Evolutionary conservation across 306 rosid genomes (phyloP), one percentile per base, ranked within the genome.

Genomic region (Citrullus colocynthis): DNA sequence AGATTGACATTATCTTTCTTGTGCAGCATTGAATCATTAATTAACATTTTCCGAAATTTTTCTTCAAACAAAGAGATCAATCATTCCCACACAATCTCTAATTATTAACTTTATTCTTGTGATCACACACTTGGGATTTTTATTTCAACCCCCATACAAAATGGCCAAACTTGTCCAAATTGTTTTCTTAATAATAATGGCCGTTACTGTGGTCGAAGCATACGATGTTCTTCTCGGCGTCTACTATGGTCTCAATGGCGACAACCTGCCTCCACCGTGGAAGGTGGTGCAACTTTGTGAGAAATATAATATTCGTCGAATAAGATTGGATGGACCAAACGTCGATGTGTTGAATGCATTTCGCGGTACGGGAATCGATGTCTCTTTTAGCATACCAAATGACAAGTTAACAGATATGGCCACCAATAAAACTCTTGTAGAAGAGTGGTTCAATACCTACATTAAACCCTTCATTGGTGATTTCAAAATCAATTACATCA

Each of bases 371-470:
- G 4, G 28, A 4, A 66, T 85, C 34, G 59, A 24, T 1, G 32
- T 80, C 52, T 30, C 78, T 1, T 24, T 87, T 0, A 84, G 83
- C 13, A 42, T 83, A 6, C 49, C 36, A 3, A 84, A 87, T 60
- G 30, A 80, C 41, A 59, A 76, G 21, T n/a, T 85, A 16, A 24
- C 55, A 0, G 3, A 6, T 21, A 11, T 88, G 48, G 87, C 87
- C 9, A 44, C 74, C 0, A 61, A 20, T 30, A 75, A 14, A 14
- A 59, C 10, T 4, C 82, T 74, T 16, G 81, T 78, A 2, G 6
- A 59, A 13, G 39, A 61, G 67, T 61, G 67, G 67, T 61, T 61
- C 18, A 12, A 61, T 9, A 61, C 67, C n/a, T 28, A 61, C 41
- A 1, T 61, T 12, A 14, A 61, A 28, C 41, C 67, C 39, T 61